These are phyloP conservation scores for Botrytis paeoniae DNA, from an alignment of 2,329 filamentous ascomycete species.

Conservation along the genomic window DNA sequence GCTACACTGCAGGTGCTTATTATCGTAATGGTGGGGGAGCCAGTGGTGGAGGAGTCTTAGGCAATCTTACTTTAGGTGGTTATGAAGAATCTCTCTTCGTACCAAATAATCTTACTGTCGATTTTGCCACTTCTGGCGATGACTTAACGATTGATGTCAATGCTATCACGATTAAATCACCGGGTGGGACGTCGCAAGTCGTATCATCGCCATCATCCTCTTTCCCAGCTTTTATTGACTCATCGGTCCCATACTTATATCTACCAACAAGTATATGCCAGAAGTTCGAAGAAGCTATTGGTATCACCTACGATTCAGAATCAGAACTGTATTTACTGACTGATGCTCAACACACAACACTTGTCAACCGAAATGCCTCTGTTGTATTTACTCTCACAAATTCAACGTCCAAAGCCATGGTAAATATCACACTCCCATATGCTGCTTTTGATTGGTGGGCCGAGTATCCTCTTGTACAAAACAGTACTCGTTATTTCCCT, in stretches of 20 bases:
- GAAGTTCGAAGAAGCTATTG: constrained; percentile 39
- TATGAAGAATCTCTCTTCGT: constrained; percentile 43
- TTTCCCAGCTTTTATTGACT: constrained; percentile 38
- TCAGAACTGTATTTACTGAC: constrained; percentile 40
- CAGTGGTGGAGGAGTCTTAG: constrained; percentile 22
- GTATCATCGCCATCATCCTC: constrained; percentile 20
- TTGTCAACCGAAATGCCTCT: constrained; percentile 36
- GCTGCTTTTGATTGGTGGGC: constrained; percentile 41
- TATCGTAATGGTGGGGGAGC: constrained; percentile 37
- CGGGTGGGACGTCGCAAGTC: constrained; percentile 22
- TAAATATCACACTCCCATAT: constrained; percentile 41
- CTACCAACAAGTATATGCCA: constrained; percentile 40
- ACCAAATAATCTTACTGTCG: constrained; percentile 41
- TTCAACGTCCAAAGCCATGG: constrained; percentile 30
- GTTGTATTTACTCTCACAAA: constrained; percentile 41
- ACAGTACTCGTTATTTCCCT: constrained; percentile 40
- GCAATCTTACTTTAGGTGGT: constrained; percentile 36
- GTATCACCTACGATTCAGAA: constrained; percentile 39
- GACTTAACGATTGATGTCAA: constrained; percentile 43
- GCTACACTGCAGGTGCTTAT: constrained; percentile 43
- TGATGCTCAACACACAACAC: constrained; percentile 29
- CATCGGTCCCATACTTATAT: constrained; percentile 42
- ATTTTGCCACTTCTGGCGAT: constrained; percentile 39
- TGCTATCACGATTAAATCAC: constrained; percentile 31
- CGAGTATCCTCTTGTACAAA: constrained; percentile 37